Percentiles rank a stretch among this genome's conserved stretches.
Conservation (phyloP, 495 filamentous ascomycete genomes). For the Penicillium coffeae region DNA sequence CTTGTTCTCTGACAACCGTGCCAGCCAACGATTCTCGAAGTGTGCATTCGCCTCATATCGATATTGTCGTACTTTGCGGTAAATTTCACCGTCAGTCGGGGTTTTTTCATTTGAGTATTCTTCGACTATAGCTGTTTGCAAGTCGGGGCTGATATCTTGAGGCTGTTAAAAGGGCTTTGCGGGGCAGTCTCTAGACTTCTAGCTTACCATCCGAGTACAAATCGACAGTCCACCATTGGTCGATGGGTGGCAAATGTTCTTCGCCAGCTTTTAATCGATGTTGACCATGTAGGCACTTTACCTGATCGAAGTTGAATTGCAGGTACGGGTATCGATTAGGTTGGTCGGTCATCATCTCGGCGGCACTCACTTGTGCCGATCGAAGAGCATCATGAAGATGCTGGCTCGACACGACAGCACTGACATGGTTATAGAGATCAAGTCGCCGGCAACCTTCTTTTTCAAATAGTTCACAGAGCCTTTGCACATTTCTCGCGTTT, state of each 20-base stretch:
- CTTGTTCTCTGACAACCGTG: slow-evolving; percentile 20
- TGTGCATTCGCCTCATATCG: slow-evolving; percentile 17
- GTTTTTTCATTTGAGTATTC: slow-evolving; percentile 34
- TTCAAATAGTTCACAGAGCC: slow-evolving; percentile 22
- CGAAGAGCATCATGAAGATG: slow-evolving; percentile 11
- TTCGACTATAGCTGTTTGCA: slow-evolving; percentile 19
- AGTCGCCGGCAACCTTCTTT: slow-evolving; percentile 21
- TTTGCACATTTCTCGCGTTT: slow-evolving; percentile 18
- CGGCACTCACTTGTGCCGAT: slow-evolving; percentile 1
- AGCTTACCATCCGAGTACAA: slow-evolving; percentile 31
- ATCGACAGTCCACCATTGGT: slow-evolving; percentile 39
- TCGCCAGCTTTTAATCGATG: slow-evolving; percentile 28
- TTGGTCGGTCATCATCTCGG: slow-evolving; percentile 7
- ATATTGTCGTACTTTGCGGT: slow-evolving; percentile 37
- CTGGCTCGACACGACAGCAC: slow-evolving; percentile 20
- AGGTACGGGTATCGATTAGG: slow-evolving; percentile 6
- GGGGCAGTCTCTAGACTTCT: not conserved
- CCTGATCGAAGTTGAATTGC: slow-evolving; percentile 5
- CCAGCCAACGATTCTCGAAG: slow-evolving; percentile 22
- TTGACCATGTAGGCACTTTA: slow-evolving; percentile 33
- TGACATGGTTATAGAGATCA: slow-evolving; percentile 22
- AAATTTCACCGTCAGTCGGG: slow-evolving; percentile 36
- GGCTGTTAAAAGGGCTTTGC: slow-evolving; percentile 4
- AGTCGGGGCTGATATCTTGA: slow-evolving; percentile 10
- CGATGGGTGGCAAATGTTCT: slow-evolving; percentile 15